Evolutionary conservation across 148 eudicot genomes (phyloP), one percentile per base, ranked within the genome.

Genomic region (Diospyros lotus): DNA sequence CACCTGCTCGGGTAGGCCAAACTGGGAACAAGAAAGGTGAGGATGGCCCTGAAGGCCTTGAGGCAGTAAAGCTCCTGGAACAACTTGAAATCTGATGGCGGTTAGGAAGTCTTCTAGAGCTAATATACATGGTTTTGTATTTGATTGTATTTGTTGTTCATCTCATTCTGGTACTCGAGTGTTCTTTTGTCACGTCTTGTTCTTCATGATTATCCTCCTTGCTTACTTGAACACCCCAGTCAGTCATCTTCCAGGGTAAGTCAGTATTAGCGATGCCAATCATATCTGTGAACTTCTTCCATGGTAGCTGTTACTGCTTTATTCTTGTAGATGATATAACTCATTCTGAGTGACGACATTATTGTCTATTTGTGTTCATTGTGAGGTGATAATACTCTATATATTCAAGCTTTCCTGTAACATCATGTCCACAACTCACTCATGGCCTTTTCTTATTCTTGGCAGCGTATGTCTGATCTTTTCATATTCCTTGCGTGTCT

Each of bases 61-160:
- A 86, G 53, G 88, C 81, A 15, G 71, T 69, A 71, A 84, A 80
- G 70, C 77, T 82, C 78, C 76, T 88, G 84, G 87, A 88, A 63
- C 83, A 82, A 80, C 92, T 92, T 59, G 76, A 88, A 79, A 77
- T 92, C 54, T 89, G 80, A 87, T 28, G 54, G 75, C 64, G 65
- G 66, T 80, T 70, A 60, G 79, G 76, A 76, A 67, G 72, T 76
- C 81, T 44, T 54, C 75, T 69, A 76, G 82, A 76, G 75, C 78
- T 66, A 50, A 66, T 63, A 77, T 72, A 79, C 72, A 75, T 73
- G 75, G 73, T 73, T 71, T 73, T 79, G 75, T 64, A 80, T 73
- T 74, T 38, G 51, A 52, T 50, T 68, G 64, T 43, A 44, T 54
- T 55, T 53, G 51, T 71, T 44, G 48, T n/a, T 70, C 50, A 52